Percentiles rank a stretch among this genome's conserved stretches.
Evolutionary conservation across 2,329 filamentous ascomycete species (phyloP).

Genomic region (Sarocladium brachiariae): DNA sequence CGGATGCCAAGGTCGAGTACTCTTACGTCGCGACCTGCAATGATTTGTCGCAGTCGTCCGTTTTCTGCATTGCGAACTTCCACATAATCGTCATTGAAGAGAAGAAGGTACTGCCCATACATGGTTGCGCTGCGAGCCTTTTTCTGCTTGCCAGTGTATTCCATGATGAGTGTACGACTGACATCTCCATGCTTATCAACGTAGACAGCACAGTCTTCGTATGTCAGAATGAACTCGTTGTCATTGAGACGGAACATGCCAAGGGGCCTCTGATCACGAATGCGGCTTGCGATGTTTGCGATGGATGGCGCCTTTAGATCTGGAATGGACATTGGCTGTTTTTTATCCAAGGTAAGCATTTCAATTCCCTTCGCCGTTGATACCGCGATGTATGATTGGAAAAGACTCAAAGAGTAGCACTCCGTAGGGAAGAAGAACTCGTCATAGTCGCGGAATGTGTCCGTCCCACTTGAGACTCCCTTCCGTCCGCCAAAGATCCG

Average conservation of each 20-base stretch:
- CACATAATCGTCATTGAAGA: slow-evolving; percentile 95
- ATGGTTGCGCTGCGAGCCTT: slow-evolving; percentile 78
- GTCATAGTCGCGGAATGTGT: slow-evolving; percentile 97
- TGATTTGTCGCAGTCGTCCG: slow-evolving; percentile 86
- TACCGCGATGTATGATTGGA: slow-evolving; percentile 89
- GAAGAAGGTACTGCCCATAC: slow-evolving; percentile 82
- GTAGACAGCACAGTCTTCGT: slow-evolving; percentile 94
- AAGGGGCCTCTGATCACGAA: slow-evolving; percentile 75
- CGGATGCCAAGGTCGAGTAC: slow-evolving; percentile 80
- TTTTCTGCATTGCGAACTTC: slow-evolving; percentile 97
- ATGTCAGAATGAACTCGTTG: slow-evolving; percentile 86
- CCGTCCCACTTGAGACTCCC: slow-evolving; percentile 64
- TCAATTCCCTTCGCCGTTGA: slow-evolving; percentile 90
- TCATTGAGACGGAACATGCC: slow-evolving; percentile 96
- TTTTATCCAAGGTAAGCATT: slow-evolving; percentile 94
- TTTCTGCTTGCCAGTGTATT: slow-evolving; percentile 86
- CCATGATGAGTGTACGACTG: slow-evolving; percentile 90
- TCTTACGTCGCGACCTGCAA: slow-evolving; percentile 82
- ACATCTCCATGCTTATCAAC: slow-evolving; percentile 98
- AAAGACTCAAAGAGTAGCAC: slow-evolving; percentile 91
- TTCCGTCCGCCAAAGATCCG: slow-evolving; percentile 57
- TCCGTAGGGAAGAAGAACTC: slow-evolving; percentile 98
- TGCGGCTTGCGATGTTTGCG: slow-evolving; percentile 75
- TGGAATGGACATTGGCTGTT: slow-evolving; percentile 88
- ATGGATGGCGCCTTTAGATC: slow-evolving; percentile 74